A percentile compares a stretch with the other conserved stretches of the same genome.
Evolutionary conservation across 345 rosid species (phyloP).

Genomic region (Hibiscus trionum): DNA sequence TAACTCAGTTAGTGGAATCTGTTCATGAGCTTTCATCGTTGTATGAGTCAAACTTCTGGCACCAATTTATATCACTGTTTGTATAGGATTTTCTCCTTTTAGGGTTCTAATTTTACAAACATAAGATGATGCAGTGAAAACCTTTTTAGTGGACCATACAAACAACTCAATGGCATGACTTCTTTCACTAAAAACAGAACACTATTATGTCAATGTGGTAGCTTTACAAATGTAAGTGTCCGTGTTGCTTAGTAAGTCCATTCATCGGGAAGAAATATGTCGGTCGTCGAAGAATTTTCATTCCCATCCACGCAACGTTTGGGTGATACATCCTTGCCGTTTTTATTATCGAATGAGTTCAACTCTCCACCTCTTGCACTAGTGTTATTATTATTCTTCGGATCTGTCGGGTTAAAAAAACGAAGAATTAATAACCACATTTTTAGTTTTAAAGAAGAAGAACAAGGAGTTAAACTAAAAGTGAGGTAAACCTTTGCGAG

Average conservation of each 20-base stretch:
- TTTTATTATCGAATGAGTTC: constrained; percentile 4
- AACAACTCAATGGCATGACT: no score
- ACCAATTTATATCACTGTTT: no score
- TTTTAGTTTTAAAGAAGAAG: neutral
- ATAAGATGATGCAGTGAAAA: no score
- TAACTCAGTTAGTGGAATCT: no score
- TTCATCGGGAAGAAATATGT: constrained; percentile 47
- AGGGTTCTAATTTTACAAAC: no score
- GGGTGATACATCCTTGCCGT: constrained; percentile 9
- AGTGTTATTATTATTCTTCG: neutral
- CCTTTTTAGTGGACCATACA: no score
- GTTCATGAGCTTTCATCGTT: no score
- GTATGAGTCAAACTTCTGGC: no score
- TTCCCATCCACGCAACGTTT: constrained; percentile 8
- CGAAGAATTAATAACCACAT: neutral
- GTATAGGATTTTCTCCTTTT: no score
- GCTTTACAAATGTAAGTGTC: neutral
- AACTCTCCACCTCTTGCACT: constrained; percentile 5
- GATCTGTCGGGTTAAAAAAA: neutral
- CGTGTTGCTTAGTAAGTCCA: constrained; percentile 32
- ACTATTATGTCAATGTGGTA: no score
- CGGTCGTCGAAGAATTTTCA: constrained; percentile 18
- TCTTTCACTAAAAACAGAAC: no score
- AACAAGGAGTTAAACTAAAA: neutral
- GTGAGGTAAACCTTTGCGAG: constrained; percentile 21